A percentile compares a stretch with the other conserved stretches of the same genome.
Evolutionary conservation across 805 yeast species (phyloP).

Genomic region (Babjeviella inositovora): DNA sequence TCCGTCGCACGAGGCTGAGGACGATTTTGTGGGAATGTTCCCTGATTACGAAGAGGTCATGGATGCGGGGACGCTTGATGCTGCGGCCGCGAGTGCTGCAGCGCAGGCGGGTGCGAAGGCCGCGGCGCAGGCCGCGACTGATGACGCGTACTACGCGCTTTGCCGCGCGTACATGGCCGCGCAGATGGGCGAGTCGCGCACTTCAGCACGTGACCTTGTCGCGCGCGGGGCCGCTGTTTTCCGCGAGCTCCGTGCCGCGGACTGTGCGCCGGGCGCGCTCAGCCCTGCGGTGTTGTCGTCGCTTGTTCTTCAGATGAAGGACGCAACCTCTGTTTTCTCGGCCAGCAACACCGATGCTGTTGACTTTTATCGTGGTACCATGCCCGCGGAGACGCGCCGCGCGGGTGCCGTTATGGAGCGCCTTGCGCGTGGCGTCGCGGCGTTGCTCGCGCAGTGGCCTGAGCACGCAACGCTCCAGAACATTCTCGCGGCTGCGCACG

Average conservation of each 20-base stretch:
- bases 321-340: slow-evolving; percentile 8
- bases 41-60: slow-evolving; percentile 73
- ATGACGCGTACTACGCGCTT: slow-evolving; percentile 27
- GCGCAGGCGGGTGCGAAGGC: slow-evolving; percentile 7
- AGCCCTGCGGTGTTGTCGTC: too few relatives aligned
- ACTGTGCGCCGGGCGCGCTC: too few relatives aligned
- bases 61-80: slow-evolving; percentile 12
- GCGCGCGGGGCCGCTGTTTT: too few relatives aligned
- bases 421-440: slow-evolving; percentile 24
- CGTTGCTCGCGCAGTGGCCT: slow-evolving; percentile 64
- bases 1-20: slow-evolving; percentile 51
- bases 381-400: slow-evolving; percentile 38
- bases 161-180: slow-evolving; percentile 30
- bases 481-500: slow-evolving; percentile 44
- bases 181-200: slow-evolving; percentile 14
- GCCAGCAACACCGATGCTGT: slow-evolving; percentile 9
- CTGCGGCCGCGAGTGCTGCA: slow-evolving; percentile 4
- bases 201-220: too few relatives aligned
- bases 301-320: too few relatives aligned
- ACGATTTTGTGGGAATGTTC: slow-evolving; percentile 67
- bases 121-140: slow-evolving; percentile 11
- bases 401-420: slow-evolving; percentile 34
- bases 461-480: slow-evolving; percentile 84
- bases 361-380: slow-evolving; percentile 54
- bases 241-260: too few relatives aligned